Conservation (phyloP, 768 basidiomycete species). For the Boletellus ananas region DNA sequence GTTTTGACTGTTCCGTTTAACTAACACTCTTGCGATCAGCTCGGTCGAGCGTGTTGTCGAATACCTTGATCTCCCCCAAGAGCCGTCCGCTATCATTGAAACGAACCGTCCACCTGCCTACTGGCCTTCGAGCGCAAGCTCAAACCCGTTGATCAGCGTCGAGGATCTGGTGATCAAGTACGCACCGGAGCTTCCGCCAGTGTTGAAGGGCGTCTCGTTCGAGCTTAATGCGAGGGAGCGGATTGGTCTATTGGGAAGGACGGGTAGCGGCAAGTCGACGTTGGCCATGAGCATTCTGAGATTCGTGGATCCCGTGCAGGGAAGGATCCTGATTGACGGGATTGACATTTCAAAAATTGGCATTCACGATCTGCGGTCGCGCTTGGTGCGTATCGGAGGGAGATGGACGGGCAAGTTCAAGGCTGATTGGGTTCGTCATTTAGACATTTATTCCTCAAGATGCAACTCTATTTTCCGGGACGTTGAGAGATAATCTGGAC, state of each 20-base stretch:
- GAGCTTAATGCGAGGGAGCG: conserved; percentile 66
- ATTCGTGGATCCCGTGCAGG: conserved; percentile 76
- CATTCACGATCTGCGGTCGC: conserved; percentile 75
- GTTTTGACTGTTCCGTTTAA: conserved; percentile 2
- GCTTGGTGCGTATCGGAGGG: conserved; percentile 45
- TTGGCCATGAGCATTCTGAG: conserved; percentile 83
- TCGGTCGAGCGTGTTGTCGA: conserved; percentile 90
- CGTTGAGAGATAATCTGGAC: conserved; percentile 70
- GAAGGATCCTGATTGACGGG: conserved; percentile 80
- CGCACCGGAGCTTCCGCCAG: conserved; percentile 77
- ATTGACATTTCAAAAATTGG: conserved; percentile 87
- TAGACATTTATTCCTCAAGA: conserved; percentile 80
- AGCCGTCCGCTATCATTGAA: conserved; percentile 75
- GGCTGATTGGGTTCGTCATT: neutral
- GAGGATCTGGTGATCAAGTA: conserved; percentile 81
- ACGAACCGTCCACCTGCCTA: conserved; percentile 79
- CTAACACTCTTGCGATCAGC: conserved; percentile 34
- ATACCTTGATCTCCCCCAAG: conserved; percentile 86
- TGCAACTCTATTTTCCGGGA: conserved; percentile 77
- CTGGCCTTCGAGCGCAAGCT: conserved; percentile 77
- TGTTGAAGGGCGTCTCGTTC: conserved; percentile 75
- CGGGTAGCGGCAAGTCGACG: conserved; percentile 80
- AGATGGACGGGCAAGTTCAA: neutral
- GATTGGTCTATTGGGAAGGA: conserved; percentile 77
- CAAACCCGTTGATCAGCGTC: conserved; percentile 57